Conservation (phyloP, 768 basidiomycete species). For the Pleurotus tuoliensis region DNA sequence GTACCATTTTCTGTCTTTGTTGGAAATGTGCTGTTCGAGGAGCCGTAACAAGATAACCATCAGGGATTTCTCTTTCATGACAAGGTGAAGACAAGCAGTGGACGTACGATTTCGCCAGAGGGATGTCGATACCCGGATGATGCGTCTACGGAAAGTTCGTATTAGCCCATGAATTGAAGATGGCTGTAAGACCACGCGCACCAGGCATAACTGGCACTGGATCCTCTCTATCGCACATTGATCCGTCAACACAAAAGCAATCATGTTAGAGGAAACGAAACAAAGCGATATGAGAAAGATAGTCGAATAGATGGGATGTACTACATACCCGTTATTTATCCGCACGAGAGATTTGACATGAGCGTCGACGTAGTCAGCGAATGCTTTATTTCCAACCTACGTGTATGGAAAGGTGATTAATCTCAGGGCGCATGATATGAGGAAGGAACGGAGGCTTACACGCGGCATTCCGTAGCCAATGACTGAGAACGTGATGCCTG, state of each 20-base stretch:
- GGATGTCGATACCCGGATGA: constrained; percentile 42
- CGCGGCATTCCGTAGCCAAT: constrained; percentile 41
- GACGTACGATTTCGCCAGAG: constrained; percentile 34
- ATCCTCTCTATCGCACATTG: constrained; percentile 26
- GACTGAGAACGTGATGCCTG: constrained; percentile 25
- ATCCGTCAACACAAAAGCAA: not conserved
- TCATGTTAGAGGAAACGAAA: too few relatives aligned
- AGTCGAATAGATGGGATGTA: not conserved
- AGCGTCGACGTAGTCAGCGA: constrained; percentile 57
- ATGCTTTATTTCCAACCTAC: constrained; percentile 55
- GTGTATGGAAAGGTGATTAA: not conserved
- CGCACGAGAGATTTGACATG: constrained; percentile 41
- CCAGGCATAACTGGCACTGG: constrained; percentile 34
- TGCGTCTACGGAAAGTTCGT: not conserved
- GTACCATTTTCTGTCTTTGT: too few relatives aligned
- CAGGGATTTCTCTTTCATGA: not conserved
- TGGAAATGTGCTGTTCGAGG: not conserved
- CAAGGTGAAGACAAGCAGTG: not conserved
- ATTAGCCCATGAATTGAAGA: not conserved
- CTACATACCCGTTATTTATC: constrained; percentile 51
- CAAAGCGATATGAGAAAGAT: not conserved
- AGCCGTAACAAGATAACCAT: not conserved
- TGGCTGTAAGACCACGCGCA: not conserved
- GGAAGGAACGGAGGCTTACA: constrained; percentile 25
- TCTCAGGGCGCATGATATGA: constrained; percentile 3